These are phyloP conservation scores for Colletotrichum phormii DNA, from an alignment of 2,329 filamentous ascomycete genomes.

Conservation along the genomic window DNA sequence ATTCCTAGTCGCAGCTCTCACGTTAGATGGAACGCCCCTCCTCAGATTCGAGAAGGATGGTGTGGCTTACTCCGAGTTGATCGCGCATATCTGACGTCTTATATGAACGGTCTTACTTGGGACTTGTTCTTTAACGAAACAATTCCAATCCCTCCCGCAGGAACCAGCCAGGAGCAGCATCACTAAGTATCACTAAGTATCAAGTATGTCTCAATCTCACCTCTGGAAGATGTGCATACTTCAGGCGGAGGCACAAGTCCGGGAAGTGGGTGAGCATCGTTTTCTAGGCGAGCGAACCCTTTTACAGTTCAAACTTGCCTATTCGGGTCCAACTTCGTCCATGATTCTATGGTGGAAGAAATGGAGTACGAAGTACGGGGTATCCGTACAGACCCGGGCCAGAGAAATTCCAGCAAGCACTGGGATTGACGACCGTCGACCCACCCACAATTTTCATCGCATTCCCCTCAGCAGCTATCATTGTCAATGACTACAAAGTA, in stretches of 20 bases:
- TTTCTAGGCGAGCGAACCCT: not conserved
- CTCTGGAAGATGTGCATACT: not conserved
- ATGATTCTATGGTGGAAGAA: not conserved
- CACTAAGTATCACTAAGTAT: too few species aligned
- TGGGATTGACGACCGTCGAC: not conserved
- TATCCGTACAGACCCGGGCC: too few species aligned
- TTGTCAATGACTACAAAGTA: not conserved
- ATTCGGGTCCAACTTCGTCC: not conserved
- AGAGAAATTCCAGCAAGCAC: not conserved
- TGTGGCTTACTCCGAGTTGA: not conserved
- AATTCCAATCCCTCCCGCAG: too few species aligned
- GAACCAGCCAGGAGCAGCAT: too few species aligned
- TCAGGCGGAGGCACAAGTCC: not conserved
- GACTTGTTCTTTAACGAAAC: not conserved
- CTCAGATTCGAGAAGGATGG: not conserved
- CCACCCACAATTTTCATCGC: not conserved
- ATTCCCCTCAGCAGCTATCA: not conserved
- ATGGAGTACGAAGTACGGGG: not conserved
- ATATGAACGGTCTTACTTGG: not conserved
- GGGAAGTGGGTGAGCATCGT: constrained; percentile 4
- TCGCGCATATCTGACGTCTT: not conserved
- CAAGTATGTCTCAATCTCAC: not conserved
- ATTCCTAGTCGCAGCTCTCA: not conserved
- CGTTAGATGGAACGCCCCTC: not conserved
- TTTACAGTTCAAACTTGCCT: not conserved